Base-by-base conservation (phyloP, 2,329 filamentous ascomycete genomes). In the Calonectria naviculata region DNA sequence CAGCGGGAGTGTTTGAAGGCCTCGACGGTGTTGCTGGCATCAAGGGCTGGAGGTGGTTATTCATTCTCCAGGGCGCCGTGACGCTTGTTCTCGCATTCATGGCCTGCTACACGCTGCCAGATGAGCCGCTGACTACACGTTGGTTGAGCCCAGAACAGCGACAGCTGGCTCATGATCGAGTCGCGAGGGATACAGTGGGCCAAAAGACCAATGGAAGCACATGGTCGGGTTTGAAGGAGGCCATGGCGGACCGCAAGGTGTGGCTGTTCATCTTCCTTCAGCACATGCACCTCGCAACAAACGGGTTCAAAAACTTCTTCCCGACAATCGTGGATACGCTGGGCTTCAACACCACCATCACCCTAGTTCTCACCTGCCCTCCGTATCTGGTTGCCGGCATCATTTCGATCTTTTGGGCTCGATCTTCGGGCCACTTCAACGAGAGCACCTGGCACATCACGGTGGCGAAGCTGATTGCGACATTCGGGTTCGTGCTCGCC, bases 341-440 rank as follows among this genome's bases (percentile, higher is more conserved):
- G 0, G 85, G 85, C 0, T 88, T 87, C 79, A 81, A 79, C 61
- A 81, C 74, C 0, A 88, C 85, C 3, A 82, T 87, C 49, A 88
- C 87, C 0, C 81, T 89, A 4, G 83, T 87, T 1, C 83, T 89
- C 2, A 89, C 87, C 12, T 74, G 71, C 49, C 86, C 86, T 0
- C 86, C 86, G 0, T 87, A 85, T 72, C 76, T 85, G 2, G 73
- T 85, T 28, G 84, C 86, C 0, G 85, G 83, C 5, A 81, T 82
- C 28, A 58, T 58, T 81, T 83, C 19, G 84, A 84, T 8, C 83
- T 86, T 49, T 68, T 83, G 4, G 82, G 85, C 83, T 1, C 83
- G 83, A 74, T 86, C 81, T 2, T 87, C 85, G 0, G 86, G 85
- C 1, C 79, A 80, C 10, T 81, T 84, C 73, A 83, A 86, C 46